Percentiles rank a stretch among this genome's conserved stretches.
Evolutionary conservation across 176 grass and related monocot genomes (phyloP).

Genomic region (Oryza brachyantha): DNA sequence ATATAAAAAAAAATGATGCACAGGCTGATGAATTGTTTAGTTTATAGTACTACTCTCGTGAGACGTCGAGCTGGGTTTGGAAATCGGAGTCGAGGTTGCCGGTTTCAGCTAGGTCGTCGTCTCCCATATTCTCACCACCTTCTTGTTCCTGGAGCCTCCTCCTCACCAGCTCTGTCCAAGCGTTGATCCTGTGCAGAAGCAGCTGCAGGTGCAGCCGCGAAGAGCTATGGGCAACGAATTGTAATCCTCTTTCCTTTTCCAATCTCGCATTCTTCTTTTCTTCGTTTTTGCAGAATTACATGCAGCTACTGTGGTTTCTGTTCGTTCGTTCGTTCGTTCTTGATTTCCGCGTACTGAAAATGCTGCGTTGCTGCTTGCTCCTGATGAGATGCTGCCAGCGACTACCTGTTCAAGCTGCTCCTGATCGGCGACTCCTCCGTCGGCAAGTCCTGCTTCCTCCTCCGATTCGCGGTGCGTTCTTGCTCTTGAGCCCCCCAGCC

Average conservation of each 20-base stretch:
- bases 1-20: not conserved
- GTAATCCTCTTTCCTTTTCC: not conserved
- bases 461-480: slow-evolving; percentile 68
- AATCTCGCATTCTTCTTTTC: not conserved
- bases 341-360: not conserved
- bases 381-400: slow-evolving; percentile 26
- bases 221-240: slow-evolving; percentile 57
- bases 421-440: slow-evolving; percentile 78
- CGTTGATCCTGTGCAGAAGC: not conserved
- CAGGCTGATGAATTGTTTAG: not conserved
- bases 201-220: not conserved
- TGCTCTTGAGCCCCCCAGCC: too few relatives aligned
- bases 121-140: not conserved
- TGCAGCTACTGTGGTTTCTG: not conserved
- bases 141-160: slow-evolving; percentile 14
- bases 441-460: slow-evolving; percentile 76
- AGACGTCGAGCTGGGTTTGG: not conserved
- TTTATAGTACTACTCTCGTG: slow-evolving; percentile 1
- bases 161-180: not conserved
- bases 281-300: too few relatives aligned
- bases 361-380: too few relatives aligned
- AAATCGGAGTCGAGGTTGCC: not conserved
- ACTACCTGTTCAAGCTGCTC: slow-evolving; percentile 88
- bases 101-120: not conserved
- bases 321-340: not conserved